These are phyloP conservation scores for Phytophthora tubulina DNA, from an alignment of 352 stramenopile genomes.

Conservation along the genomic window DNA sequence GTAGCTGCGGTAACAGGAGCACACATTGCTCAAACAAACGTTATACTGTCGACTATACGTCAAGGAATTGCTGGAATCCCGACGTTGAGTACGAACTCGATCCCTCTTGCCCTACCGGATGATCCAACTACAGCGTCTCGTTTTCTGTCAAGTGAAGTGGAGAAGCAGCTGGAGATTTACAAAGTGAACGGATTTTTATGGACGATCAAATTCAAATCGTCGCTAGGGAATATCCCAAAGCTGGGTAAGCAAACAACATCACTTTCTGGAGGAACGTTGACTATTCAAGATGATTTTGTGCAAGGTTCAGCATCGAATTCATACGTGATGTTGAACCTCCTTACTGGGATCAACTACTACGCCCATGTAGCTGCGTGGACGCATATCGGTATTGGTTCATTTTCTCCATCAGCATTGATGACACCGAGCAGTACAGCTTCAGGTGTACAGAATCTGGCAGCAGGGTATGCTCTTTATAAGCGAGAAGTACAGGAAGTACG, in stretches of 20 bases:
- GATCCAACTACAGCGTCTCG: conserved; percentile 35
- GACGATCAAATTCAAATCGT: conserved; percentile 86
- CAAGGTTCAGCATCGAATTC: conserved; percentile 49
- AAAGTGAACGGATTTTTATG: conserved; percentile 86
- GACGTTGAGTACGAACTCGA: conserved; percentile 47
- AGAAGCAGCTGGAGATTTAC: conserved; percentile 55
- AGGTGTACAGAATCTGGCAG: conserved; percentile 55
- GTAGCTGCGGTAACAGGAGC: conserved; percentile 8
- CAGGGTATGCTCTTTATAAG: conserved; percentile 68
- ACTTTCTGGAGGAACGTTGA: conserved; percentile 40
- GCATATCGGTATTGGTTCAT: conserved; percentile 62
- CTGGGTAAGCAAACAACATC: conserved; percentile 42
- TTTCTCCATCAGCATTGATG: conserved; percentile 48
- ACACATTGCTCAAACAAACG: conserved; percentile 44
- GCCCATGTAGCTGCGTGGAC: conserved; percentile 69
- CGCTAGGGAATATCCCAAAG: conserved; percentile 68
- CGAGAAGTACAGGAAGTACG: conserved; percentile 80
- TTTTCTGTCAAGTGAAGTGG: conserved; percentile 49
- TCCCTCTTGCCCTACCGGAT: conserved; percentile 57
- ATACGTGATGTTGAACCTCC: conserved; percentile 59
- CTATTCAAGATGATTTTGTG: conserved; percentile 56
- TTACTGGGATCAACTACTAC: conserved; percentile 75
- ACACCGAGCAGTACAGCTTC: conserved; percentile 62
- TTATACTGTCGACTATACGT: conserved; percentile 44
- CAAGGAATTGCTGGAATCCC: conserved; percentile 45